Percentiles rank a stretch among this genome's conserved stretches.
phyloP scores from a whole-genome alignment of 495 filamentous ascomycete genomes.

The Penicillium goetzii region DNA sequence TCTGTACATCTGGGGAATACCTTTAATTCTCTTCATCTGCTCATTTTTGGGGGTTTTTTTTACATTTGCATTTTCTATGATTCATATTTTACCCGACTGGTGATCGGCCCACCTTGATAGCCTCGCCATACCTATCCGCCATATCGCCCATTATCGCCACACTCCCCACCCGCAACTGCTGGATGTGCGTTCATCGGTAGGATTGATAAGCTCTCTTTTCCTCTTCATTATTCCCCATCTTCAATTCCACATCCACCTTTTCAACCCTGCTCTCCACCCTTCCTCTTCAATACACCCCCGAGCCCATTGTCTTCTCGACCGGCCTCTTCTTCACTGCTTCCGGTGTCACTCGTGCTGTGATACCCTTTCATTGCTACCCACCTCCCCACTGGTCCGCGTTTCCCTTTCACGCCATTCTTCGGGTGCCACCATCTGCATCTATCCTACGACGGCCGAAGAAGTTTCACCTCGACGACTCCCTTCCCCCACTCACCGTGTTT shows the following conservation, averaged over 20 bases:
- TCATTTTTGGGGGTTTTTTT: constrained; percentile 12
- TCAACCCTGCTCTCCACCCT: constrained; percentile 21
- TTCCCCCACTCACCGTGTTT: constrained; percentile 20
- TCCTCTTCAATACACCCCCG: constrained; percentile 16
- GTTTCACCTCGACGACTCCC: constrained; percentile 5
- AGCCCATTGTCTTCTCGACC: constrained; percentile 21
- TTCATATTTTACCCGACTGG: constrained; percentile 13
- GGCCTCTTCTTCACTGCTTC: constrained; percentile 14
- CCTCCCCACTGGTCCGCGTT: constrained; percentile 24
- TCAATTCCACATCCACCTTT: constrained; percentile 6
- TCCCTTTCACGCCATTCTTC: constrained; percentile 26
- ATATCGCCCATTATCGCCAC: constrained; percentile 19
- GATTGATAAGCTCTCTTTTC: constrained; percentile 23
- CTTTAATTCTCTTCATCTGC: constrained; percentile 1
- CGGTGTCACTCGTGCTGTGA: constrained; percentile 36
- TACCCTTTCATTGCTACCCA: constrained; percentile 19
- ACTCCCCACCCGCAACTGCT: constrained; percentile 14
- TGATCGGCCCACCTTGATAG: constrained; percentile 18
- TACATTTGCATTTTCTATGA: constrained; percentile 15
- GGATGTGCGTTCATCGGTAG: constrained; percentile 22
- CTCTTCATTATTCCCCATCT: constrained; percentile 4
- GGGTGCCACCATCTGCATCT: constrained; percentile 29
- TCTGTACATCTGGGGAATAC: constrained; percentile 10
- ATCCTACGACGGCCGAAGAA: constrained; percentile 13
- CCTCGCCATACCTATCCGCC: constrained; percentile 4